Evolutionary conservation across 1,139 yeast genomes (phyloP).

Genomic region (Arxiozyma slooffiae): DNA sequence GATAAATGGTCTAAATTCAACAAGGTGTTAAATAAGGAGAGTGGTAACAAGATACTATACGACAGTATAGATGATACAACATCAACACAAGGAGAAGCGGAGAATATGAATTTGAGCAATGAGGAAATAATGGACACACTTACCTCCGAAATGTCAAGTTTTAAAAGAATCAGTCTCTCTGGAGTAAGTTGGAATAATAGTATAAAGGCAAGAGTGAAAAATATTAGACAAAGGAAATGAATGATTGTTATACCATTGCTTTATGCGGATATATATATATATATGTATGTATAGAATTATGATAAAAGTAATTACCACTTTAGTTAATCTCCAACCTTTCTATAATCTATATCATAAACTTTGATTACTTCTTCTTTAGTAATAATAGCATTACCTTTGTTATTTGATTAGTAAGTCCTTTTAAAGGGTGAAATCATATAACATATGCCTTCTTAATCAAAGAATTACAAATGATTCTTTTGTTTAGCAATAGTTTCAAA

Average conservation of each 20-base stretch:
- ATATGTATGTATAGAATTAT: neutral
- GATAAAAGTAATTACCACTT: conserved; percentile 11
- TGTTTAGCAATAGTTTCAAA: conserved; percentile 23
- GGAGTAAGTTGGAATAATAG: conserved; percentile 37
- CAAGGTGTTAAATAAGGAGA: conserved; percentile 10
- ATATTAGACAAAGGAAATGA: conserved; percentile 13
- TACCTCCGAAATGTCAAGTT: conserved; percentile 23
- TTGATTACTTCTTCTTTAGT: conserved; percentile 15
- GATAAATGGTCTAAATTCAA: conserved; percentile 33
- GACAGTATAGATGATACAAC: neutral
- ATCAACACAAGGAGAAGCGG: neutral
- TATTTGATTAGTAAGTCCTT: conserved; percentile 16
- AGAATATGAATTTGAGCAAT: conserved; percentile 16
- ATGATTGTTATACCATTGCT: neutral
- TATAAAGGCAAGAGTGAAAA: conserved; percentile 31
- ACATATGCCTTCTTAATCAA: conserved; percentile 41
- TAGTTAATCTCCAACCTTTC: conserved; percentile 33
- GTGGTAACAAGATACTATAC: neutral
- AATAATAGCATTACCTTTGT: conserved; percentile 19
- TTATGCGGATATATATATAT: neutral
- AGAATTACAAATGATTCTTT: conserved; percentile 32
- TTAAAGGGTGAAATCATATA: conserved; percentile 34
- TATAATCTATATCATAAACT: conserved; percentile 35
- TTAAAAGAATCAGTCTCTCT: conserved; percentile 18
- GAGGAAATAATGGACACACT: conserved; percentile 30